Percentiles rank a stretch among this genome's conserved stretches.
Conservation (phyloP, 2,329 filamentous ascomycete genomes). For the Pestalotiopsis fici region DNA sequence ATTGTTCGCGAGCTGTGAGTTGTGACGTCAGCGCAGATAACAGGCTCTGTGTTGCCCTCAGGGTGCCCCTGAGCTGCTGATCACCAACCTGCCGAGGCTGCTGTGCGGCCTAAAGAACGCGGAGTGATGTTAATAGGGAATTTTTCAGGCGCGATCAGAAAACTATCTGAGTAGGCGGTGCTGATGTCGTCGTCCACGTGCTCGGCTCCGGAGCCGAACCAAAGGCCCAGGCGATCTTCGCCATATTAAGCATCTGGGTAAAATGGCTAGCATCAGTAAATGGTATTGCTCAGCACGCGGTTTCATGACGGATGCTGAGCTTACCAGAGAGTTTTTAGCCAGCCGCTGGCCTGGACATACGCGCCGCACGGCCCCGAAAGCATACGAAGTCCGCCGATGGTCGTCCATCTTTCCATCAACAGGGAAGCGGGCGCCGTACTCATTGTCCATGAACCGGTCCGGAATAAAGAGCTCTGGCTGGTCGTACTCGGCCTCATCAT, state of each 20-base stretch:
- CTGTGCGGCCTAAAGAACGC: too few species aligned
- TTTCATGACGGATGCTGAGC: too few species aligned
- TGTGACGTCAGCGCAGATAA: too few species aligned
- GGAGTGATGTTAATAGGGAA: conserved; percentile 7
- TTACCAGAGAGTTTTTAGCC: conserved; percentile 6
- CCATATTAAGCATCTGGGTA: conserved; percentile 7
- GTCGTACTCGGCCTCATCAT: conserved; percentile 15
- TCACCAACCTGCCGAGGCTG: too few species aligned
- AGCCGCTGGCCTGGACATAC: conserved; percentile 12
- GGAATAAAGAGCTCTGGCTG: conserved; percentile 16
- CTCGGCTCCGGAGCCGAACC: background rate
- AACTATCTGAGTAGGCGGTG: conserved; percentile 7
- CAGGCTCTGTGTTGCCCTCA: too few species aligned
- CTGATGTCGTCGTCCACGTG: conserved; percentile 3
- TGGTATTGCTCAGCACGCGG: too few species aligned
- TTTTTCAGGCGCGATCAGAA: conserved; percentile 7
- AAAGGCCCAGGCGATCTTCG: conserved; percentile 10
- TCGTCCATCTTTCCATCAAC: background rate
- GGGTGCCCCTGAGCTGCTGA: too few species aligned
- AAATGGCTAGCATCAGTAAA: background rate
- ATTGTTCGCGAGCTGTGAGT: too few species aligned
- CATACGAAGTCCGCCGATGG: conserved; percentile 10
- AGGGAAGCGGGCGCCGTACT: conserved; percentile 9
- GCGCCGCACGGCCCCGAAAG: conserved; percentile 11
- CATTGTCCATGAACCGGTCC: conserved; percentile 15